These are phyloP conservation scores for Podila epigama DNA, from an alignment of 192 early-diverging fungal genomes.

Conservation along the genomic window DNA sequence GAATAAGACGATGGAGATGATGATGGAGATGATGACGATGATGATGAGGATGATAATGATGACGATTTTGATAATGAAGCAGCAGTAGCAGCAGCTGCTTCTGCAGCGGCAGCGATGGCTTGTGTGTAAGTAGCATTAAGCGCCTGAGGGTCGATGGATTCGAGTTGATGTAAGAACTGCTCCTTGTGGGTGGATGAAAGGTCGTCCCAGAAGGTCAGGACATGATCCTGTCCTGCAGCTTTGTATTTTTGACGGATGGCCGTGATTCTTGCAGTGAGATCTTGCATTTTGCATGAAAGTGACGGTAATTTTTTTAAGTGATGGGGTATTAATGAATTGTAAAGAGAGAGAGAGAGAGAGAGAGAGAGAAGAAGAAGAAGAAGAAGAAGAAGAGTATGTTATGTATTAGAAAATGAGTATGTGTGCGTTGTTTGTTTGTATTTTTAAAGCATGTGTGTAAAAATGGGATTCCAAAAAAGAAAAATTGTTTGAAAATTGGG, in stretches of 20 bases:
- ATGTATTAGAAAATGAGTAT: too few species aligned
- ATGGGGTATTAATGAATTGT: not conserved
- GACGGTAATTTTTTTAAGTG: not conserved
- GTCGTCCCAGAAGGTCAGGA: constrained; percentile 80
- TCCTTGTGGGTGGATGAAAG: constrained; percentile 64
- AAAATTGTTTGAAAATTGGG: not conserved
- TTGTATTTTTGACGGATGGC: constrained; percentile 51
- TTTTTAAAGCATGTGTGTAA: too few species aligned
- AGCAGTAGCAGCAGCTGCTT: constrained; percentile 33
- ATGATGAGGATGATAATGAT: too few species aligned
- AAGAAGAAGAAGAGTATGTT: not conserved
- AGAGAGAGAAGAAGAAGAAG: not conserved
- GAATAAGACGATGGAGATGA: too few species aligned
- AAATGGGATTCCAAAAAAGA: not conserved
- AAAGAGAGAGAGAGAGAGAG: not conserved
- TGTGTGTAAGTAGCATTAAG: constrained; percentile 76
- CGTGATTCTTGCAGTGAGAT: not conserved
- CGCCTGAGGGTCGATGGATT: constrained; percentile 72
- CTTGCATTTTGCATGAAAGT: not conserved
- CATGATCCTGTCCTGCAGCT: constrained; percentile 81
- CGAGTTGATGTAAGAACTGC: constrained; percentile 69
- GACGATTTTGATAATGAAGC: too few species aligned
- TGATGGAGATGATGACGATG: too few species aligned
- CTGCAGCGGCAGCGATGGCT: constrained; percentile 55
- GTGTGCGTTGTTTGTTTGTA: too few species aligned